Conservation (phyloP, 2,329 filamentous ascomycete species). For the Emydomyces testavorans region DNA sequence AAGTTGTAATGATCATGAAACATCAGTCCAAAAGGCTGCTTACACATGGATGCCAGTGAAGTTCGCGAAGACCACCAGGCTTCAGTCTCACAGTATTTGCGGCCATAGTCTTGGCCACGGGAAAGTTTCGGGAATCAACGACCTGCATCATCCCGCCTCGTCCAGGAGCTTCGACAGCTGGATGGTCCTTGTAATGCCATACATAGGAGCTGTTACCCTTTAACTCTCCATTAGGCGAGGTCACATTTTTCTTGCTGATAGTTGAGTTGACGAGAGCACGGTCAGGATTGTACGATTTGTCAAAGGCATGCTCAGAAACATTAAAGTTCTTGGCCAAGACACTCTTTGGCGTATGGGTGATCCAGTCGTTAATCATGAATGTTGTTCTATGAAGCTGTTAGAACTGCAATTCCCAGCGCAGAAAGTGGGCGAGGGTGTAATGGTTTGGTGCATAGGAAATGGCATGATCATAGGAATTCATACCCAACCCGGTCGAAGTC, state of each 20-base stretch:
- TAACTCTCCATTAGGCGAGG: constrained; percentile 40
- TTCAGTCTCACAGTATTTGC: constrained; percentile 53
- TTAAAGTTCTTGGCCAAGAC: constrained; percentile 60
- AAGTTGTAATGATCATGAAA: neutral
- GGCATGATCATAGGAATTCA: constrained; percentile 15
- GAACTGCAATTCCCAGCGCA: neutral
- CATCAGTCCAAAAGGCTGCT: constrained; percentile 22
- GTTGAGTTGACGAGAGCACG: constrained; percentile 53
- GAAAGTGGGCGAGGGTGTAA: neutral
- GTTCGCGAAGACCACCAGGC: constrained; percentile 51
- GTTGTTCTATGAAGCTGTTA: constrained; percentile 42
- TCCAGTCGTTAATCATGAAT: constrained; percentile 61
- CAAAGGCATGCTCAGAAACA: constrained; percentile 49
- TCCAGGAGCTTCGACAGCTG: constrained; percentile 47
- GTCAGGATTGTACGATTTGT: constrained; percentile 45
- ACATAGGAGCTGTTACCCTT: constrained; percentile 51
- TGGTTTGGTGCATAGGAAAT: too few relatives aligned
- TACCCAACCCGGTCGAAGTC: constrained; percentile 54
- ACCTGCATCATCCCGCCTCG: constrained; percentile 52
- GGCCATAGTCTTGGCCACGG: constrained; percentile 53
- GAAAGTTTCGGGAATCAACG: constrained; percentile 57
- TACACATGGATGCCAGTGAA: constrained; percentile 61
- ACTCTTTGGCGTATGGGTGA: constrained; percentile 52
- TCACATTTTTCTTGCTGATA: constrained; percentile 39
- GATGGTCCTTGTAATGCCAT: constrained; percentile 48